Evolutionary conservation across 176 grass and related monocot genomes (phyloP), one percentile per base, ranked within the genome.

Genomic region (Guadua angustifolia): DNA sequence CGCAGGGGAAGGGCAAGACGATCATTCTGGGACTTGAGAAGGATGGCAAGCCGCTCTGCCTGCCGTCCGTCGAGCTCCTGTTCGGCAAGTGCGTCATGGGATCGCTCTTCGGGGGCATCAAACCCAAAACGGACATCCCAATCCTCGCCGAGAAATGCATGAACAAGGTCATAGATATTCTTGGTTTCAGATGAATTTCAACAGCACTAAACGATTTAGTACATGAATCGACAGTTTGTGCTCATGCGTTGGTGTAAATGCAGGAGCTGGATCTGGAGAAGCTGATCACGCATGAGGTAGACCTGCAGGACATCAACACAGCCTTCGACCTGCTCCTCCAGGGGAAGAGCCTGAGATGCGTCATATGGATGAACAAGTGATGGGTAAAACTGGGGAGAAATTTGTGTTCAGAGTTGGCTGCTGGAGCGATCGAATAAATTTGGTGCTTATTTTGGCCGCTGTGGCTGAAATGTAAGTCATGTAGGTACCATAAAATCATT

Each of bases 291-390:
- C 94, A 97, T 24, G 88, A 97, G 45, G 25, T 97, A 0, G 88
- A 71, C 0, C 63, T 97, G 2, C 9, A 88, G 17, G 92, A 94
- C 10, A 97, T 94, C 13, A 97, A 97, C 89, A 88, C 52, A 50
- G 89, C 92, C 6, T 97, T 97, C 73, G 83, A 94, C 42, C 67
- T 97, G 55, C 89, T 97, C 15, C 17, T 85, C 18, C 60, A 90
- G 53, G 89, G 94, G 51, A 89, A 94, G 90, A 92, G 92, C 69
- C 82, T 97, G 72, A 75, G 94, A 60, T 94, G 89, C 80, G 71
- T 86, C 52, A 89, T 97, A 35, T 94, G 94, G 94, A 97, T 97
- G 94, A 85, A 94, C 52, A 87, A 83, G 82, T 86, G 71, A 80
- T 1, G 24, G 49, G 25, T 45, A 57, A 19, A 18, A 13, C 7